A percentile compares a stretch with the other conserved stretches of the same genome.
phyloP scores from a whole-genome alignment of 192 early-diverging fungal genomes.

The Geranomyces michiganensis region DNA sequence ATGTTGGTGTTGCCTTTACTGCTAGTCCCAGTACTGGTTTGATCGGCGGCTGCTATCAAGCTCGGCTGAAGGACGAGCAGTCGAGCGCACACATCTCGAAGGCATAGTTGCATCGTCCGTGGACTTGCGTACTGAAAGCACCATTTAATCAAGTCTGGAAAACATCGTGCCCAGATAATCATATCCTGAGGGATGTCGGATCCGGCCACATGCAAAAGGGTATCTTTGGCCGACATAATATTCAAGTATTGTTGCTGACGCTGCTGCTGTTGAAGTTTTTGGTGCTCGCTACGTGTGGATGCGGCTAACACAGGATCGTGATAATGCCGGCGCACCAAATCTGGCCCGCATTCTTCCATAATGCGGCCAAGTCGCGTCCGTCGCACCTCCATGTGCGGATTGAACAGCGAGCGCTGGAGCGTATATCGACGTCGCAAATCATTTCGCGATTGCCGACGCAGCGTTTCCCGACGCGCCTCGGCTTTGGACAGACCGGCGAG shows the following conservation, averaged over 20 bases:
- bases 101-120: conserved; percentile 48
- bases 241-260: conserved; percentile 37
- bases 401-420: conserved; percentile 12
- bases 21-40: conserved; percentile 43
- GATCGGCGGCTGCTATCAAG: conserved; percentile 59
- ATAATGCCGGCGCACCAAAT: conserved; percentile 43
- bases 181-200: conserved; percentile 60
- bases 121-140: conserved; percentile 59
- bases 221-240: conserved; percentile 43
- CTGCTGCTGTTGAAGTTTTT: conserved; percentile 42
- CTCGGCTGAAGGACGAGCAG: conserved; percentile 66
- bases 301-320: conserved; percentile 33
- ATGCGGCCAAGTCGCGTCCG: conserved; percentile 25
- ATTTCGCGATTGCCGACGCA: conserved; percentile 27
- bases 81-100: conserved; percentile 62
- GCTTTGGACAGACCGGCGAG: conserved; percentile 19
- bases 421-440: conserved; percentile 30
- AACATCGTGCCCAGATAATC: conserved; percentile 69
- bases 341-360: conserved; percentile 42
- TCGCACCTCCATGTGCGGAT: conserved; percentile 18
- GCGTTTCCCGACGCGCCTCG: conserved; percentile 23
- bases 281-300: conserved; percentile 28
- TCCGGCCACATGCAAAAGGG: conserved; percentile 61
- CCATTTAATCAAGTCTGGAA: conserved; percentile 66
- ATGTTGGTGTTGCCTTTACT: conserved; percentile 50